Evolutionary conservation across 2,329 filamentous ascomycete genomes (phyloP), one percentile per base, ranked within the genome.

Genomic region (Paraphaeosphaeria sporulosa): DNA sequence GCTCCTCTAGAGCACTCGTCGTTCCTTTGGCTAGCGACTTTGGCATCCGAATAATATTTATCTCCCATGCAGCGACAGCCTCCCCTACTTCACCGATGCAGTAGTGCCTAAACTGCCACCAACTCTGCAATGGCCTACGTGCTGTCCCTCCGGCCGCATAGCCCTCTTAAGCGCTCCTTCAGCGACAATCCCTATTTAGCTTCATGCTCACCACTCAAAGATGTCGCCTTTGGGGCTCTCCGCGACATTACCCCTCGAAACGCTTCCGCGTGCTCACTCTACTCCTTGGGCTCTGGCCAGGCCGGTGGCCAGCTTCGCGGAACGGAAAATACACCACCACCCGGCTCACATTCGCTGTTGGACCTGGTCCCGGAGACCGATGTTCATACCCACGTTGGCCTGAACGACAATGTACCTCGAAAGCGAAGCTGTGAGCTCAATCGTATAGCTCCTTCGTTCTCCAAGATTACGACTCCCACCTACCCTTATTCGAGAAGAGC

Each of bases 121-220:
- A 55, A 46, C 40, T 40, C 55, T 58, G 60, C 66, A 50, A 80
- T 80, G 77, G 76, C 77, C 56, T 79, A 74, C 64, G 71, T 79
- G 60, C 71, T 79, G 59, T 77, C 78, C 44, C 69, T 80, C 52
- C 75, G 71, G 36, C 71, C 76, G 17, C 73, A 75, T 48, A 79
- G 74, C 60, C 76, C 78, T 10, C 69, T 79, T 64, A 78, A 80
- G 66, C 76, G 76, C 55, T 78, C 77, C 57, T 79, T 80, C 68
- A 78, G 75, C 66, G 77, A 80, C 64, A 76, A 72, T 55, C 75
- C 74, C 42, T 77, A 74, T 67, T 66, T 77, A 48, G 70, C 67
- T 44, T 68, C 76, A 50, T 72, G 68, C 62, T 76, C 78, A 17
- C 70, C 77, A 34, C 57, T 74, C 13, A 69, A 67, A 42, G 68